These are phyloP conservation scores for Pythium chondricola DNA, from an alignment of 352 stramenopile species.

Conservation along the genomic window DNA sequence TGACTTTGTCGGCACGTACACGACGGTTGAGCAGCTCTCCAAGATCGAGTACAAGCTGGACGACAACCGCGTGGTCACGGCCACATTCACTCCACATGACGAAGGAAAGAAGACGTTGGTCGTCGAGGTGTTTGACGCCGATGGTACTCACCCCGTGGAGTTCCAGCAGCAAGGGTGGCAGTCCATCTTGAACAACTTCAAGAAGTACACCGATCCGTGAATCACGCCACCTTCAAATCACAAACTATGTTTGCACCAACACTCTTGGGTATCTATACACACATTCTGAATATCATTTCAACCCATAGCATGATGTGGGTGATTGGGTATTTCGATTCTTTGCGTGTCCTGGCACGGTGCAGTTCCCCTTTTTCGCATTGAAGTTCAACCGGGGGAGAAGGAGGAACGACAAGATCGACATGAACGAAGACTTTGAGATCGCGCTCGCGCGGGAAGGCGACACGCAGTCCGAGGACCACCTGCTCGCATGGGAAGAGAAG, in stretches of 20 bases:
- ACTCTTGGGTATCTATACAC: no score
- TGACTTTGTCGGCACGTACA: constrained; percentile 9
- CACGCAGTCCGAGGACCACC: constrained; percentile 7
- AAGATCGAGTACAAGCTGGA: constrained; percentile 9
- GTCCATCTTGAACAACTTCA: constrained; percentile 16
- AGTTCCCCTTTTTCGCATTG: neutral
- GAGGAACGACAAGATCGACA: neutral
- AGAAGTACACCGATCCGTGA: constrained; percentile 13
- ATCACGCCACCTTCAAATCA: no score
- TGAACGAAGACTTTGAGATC: constrained; percentile 16
- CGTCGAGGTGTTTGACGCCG: constrained; percentile 12
- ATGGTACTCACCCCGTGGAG: constrained; percentile 5
- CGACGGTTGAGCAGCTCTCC: neutral
- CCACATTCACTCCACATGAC: neutral
- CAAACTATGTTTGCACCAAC: no score
- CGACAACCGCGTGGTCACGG: neutral
- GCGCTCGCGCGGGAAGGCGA: constrained; percentile 9
- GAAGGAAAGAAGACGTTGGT: constrained; percentile 3
- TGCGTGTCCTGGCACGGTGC: no score
- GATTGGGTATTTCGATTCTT: constrained; percentile 1
- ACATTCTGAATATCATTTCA: no score
- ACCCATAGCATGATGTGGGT: neutral
- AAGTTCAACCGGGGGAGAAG: neutral
- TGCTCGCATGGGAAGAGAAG: constrained; percentile 20
- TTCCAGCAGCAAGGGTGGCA: constrained; percentile 9